phyloP scores from a whole-genome alignment of 768 basidiomycete genomes.

The Tricholoma matsutake region DNA sequence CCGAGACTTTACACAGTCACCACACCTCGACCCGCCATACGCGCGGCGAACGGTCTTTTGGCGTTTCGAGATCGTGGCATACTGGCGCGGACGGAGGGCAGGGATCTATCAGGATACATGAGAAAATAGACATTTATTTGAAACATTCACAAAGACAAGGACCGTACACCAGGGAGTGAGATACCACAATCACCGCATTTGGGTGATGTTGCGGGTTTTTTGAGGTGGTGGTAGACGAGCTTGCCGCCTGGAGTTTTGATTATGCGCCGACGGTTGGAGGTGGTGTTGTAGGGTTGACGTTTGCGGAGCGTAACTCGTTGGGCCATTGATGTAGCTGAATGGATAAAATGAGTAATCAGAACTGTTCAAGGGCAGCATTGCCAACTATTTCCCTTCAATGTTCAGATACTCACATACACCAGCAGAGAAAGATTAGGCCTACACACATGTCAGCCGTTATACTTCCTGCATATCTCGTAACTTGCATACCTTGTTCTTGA shows the following conservation, averaged over 20 bases:
- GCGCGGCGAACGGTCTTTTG: conserved; percentile 95
- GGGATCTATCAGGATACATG: conserved; percentile 60
- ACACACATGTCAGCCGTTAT: neutral
- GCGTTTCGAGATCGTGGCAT: conserved; percentile 94
- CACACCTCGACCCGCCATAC: conserved; percentile 97
- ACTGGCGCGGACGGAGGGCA: conserved; percentile 93
- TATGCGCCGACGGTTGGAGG: conserved; percentile 90
- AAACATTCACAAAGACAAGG: conserved; percentile 25
- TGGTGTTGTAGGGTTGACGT: conserved; percentile 97
- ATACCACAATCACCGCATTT: conserved; percentile 99
- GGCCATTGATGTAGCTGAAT: conserved; percentile 62
- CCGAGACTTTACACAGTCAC: conserved; percentile 94
- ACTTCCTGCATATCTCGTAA: conserved; percentile 1
- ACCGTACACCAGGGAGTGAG: conserved; percentile 83
- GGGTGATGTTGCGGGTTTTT: conserved; percentile 87
- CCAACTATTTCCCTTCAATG: neutral
- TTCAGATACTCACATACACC: conserved; percentile 33
- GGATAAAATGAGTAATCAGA: conserved; percentile 2
- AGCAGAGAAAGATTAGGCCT: conserved; percentile 11
- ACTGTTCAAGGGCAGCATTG: neutral
- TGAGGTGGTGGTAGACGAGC: conserved; percentile 96
- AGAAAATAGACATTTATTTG: neutral
- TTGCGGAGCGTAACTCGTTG: conserved; percentile 99
- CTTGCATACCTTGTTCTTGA: conserved; percentile 42
- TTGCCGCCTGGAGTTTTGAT: conserved; percentile 99